Evolutionary conservation across 2,329 filamentous ascomycete genomes (phyloP).

Genomic region (Dothistroma pini): DNA sequence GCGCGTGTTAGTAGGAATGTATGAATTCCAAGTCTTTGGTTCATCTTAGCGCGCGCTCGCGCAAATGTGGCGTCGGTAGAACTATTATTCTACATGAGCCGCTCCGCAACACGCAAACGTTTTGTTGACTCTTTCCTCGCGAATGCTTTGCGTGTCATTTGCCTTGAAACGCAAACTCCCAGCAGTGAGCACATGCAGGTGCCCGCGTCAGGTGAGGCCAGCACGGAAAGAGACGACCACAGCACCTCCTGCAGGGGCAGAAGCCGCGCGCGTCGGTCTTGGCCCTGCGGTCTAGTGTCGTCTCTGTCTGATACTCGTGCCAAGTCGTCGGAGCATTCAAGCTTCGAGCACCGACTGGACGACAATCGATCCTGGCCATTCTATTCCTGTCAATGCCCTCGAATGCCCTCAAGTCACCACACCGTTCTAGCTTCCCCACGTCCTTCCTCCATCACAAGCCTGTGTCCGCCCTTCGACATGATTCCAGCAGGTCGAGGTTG

Average conservation of each 20-base stretch:
- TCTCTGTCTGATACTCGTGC: background rate
- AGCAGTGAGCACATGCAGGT: background rate
- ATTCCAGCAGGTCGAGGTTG: background rate
- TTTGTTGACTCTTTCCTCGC: background rate
- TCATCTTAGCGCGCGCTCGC: background rate
- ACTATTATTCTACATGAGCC: background rate
- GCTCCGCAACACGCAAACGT: background rate
- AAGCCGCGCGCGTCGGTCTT: background rate
- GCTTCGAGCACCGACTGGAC: background rate
- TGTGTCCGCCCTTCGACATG: background rate
- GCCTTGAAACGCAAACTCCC: background rate
- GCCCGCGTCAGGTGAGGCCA: background rate
- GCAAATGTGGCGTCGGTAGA: background rate
- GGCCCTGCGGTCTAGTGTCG: background rate
- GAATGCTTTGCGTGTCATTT: background rate
- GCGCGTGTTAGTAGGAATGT: background rate
- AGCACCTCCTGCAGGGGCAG: background rate
- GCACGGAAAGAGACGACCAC: background rate
- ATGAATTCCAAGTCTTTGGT: background rate
- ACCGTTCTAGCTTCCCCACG: background rate
- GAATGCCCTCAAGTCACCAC: background rate
- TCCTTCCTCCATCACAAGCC: background rate
- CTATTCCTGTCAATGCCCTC: background rate
- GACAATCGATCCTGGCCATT: background rate
- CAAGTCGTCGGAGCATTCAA: background rate